Evolutionary conservation across 352 stramenopile species (phyloP).

Genomic region (Pythium phragmitis): DNA sequence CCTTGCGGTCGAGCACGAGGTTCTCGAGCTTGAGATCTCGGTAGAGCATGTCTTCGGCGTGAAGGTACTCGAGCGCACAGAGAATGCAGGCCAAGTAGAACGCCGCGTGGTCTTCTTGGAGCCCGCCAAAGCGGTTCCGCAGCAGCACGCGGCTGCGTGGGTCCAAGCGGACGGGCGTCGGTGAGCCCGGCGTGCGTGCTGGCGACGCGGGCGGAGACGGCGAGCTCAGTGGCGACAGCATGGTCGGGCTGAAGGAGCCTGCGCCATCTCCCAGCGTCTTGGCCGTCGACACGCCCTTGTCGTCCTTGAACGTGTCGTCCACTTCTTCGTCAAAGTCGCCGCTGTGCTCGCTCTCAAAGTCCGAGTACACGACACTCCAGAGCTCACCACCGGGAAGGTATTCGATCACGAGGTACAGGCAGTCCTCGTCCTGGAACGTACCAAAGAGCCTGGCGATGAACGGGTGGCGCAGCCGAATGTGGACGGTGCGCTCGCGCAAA

Average conservation of each 20-base stretch:
- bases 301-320: slow-evolving; percentile 13
- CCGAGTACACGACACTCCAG: slow-evolving; percentile 72
- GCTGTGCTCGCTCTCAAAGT: slow-evolving; percentile 34
- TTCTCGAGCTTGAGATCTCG: slow-evolving; percentile 92
- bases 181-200: slow-evolving; percentile 8
- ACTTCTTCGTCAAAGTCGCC: slow-evolving; percentile 26
- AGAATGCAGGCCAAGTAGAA: slow-evolving; percentile 93
- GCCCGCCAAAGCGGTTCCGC: slow-evolving; percentile 40
- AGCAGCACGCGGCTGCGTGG: slow-evolving; percentile 40
- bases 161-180: slow-evolving; percentile 24
- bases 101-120: slow-evolving; percentile 54
- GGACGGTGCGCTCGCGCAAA: slow-evolving; percentile 65
- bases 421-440: slow-evolving; percentile 85
- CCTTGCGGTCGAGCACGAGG: slow-evolving; percentile 78
- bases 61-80: slow-evolving; percentile 72
- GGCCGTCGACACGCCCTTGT: not conserved
- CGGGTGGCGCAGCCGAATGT: slow-evolving; percentile 62
- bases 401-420: slow-evolving; percentile 80
- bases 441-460: slow-evolving; percentile 70
- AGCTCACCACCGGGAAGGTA: slow-evolving; percentile 79
- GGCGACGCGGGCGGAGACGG: slow-evolving; percentile 22
- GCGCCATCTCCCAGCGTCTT: not conserved
- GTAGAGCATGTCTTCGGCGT: slow-evolving; percentile 72
- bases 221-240: slow-evolving; percentile 6
- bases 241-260: slow-evolving; percentile 8